These are phyloP conservation scores for Suillus subalutaceus DNA, from an alignment of 768 basidiomycete genomes.

Conservation along the genomic window DNA sequence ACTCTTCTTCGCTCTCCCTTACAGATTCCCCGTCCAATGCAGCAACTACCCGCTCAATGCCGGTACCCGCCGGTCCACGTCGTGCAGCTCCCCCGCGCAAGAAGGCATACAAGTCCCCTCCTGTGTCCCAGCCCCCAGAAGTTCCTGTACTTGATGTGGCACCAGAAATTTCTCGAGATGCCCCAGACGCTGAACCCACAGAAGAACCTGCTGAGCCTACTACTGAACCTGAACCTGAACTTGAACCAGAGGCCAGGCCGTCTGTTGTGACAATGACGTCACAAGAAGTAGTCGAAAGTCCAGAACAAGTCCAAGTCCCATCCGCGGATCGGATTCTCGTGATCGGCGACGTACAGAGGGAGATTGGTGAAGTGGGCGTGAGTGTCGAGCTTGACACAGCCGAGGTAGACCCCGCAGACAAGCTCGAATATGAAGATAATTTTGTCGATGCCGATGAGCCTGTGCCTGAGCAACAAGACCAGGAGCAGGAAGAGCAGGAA, in stretches of 20 bases:
- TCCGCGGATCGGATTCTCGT: slow-evolving; percentile 10
- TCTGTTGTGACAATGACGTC: slow-evolving; percentile 9
- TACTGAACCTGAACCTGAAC: neutral
- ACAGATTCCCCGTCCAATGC: slow-evolving; percentile 21
- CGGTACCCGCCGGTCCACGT: slow-evolving; percentile 72
- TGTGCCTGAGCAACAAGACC: slow-evolving; percentile 11
- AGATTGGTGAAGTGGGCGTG: slow-evolving; percentile 14
- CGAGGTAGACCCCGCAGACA: slow-evolving; percentile 14
- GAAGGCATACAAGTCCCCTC: slow-evolving; percentile 58
- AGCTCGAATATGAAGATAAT: slow-evolving; percentile 21
- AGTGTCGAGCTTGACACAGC: slow-evolving; percentile 11
- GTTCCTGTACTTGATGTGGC: slow-evolving; percentile 26
- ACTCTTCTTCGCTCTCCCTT: slow-evolving; percentile 29
- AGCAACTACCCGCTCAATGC: slow-evolving; percentile 57
- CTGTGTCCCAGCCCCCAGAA: slow-evolving; percentile 33
- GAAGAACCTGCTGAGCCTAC: neutral
- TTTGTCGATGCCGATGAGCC: slow-evolving; percentile 10
- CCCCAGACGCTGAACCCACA: neutral
- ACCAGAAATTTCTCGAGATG: neutral
- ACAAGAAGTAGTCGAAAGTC: slow-evolving; percentile 6
- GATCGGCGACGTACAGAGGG: slow-evolving; percentile 18
- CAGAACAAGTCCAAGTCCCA: slow-evolving; percentile 8
- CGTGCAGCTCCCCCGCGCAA: slow-evolving; percentile 76
- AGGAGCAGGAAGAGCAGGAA: slow-evolving; percentile 8
- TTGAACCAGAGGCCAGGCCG: neutral